A percentile compares a stretch with the other conserved stretches of the same genome.
Conservation (phyloP, 192 early-diverging fungal species). For the Linnemannia zychae region DNA sequence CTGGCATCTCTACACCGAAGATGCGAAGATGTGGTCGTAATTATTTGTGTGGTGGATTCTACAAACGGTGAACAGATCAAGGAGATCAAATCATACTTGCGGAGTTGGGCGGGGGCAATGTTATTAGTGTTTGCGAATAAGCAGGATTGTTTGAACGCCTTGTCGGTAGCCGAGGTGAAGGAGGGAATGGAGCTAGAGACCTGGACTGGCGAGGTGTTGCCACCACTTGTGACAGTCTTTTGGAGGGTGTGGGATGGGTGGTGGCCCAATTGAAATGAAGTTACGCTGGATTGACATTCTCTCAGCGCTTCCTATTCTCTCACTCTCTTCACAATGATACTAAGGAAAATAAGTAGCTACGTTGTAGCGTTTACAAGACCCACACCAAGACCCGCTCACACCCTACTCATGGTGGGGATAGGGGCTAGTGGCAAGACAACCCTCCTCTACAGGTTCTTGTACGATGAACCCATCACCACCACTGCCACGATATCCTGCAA, state of each 20-base stretch:
- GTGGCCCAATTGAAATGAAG: not conserved
- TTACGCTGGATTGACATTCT: too few species aligned
- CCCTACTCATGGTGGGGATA: not conserved
- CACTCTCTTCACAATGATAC: not conserved
- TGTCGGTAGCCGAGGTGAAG: not conserved
- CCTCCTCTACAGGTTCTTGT: not conserved
- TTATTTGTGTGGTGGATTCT: not conserved
- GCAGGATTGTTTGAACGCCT: not conserved
- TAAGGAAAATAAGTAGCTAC: too few species aligned
- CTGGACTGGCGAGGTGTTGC: not conserved
- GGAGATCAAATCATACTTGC: not conserved
- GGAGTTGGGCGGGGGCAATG: not conserved
- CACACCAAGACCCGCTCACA: not conserved
- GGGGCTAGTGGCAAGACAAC: not conserved
- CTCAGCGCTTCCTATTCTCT: too few species aligned
- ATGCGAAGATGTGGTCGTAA: too few species aligned
- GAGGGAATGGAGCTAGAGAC: not conserved
- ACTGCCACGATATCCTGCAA: too few species aligned
- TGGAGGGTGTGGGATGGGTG: not conserved
- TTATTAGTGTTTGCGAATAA: not conserved
- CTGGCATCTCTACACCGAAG: not conserved
- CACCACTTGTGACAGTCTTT: not conserved
- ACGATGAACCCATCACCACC: not conserved
- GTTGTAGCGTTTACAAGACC: too few species aligned
- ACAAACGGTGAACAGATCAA: not conserved